Percentiles rank a stretch among this genome's conserved stretches.
phyloP scores from a whole-genome alignment of 164 flowering plant species.

The Nymphaea colorata region DNA sequence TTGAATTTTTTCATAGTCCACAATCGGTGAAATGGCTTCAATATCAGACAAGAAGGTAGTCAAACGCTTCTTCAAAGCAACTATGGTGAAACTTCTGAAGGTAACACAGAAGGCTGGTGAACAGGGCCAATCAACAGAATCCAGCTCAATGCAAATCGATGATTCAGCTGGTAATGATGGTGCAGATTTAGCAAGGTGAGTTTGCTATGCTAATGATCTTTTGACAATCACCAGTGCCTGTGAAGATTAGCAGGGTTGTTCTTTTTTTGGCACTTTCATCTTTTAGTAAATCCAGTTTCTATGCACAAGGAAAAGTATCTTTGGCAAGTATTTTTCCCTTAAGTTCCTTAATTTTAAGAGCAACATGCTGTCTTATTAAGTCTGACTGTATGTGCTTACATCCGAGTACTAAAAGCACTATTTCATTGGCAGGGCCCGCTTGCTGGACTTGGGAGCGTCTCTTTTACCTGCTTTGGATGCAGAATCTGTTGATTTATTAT shows the following conservation, averaged over 20 bases:
- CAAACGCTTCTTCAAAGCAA: slow-evolving; percentile 26
- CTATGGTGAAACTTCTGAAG: slow-evolving; percentile 51
- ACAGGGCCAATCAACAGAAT: slow-evolving; percentile 17
- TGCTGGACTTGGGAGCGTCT: slow-evolving; percentile 69
- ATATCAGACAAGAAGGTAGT: slow-evolving; percentile 55
- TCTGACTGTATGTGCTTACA: background rate
- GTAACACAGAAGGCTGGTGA: slow-evolving; percentile 41
- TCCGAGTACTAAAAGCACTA: background rate
- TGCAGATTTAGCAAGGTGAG: slow-evolving; percentile 34
- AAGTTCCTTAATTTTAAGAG: no score
- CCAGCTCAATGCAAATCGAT: slow-evolving; percentile 52
- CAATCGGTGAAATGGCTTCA: slow-evolving; percentile 73
- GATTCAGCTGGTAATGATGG: slow-evolving; percentile 25
- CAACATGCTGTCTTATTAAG: no score
- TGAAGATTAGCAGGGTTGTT: background rate
- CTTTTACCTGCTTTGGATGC: slow-evolving; percentile 67
- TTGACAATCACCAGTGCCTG: no score
- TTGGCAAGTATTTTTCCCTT: no score
- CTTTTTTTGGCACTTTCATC: background rate
- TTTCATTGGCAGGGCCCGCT: slow-evolving; percentile 43
- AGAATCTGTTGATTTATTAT: slow-evolving; percentile 41
- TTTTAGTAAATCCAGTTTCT: background rate
- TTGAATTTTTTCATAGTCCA: slow-evolving; percentile 32
- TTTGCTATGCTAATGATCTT: background rate
- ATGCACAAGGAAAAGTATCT: no score